Evolutionary conservation across 129 eudicot species (phyloP).

Genomic region (Chrysanthemum makinoi): DNA sequence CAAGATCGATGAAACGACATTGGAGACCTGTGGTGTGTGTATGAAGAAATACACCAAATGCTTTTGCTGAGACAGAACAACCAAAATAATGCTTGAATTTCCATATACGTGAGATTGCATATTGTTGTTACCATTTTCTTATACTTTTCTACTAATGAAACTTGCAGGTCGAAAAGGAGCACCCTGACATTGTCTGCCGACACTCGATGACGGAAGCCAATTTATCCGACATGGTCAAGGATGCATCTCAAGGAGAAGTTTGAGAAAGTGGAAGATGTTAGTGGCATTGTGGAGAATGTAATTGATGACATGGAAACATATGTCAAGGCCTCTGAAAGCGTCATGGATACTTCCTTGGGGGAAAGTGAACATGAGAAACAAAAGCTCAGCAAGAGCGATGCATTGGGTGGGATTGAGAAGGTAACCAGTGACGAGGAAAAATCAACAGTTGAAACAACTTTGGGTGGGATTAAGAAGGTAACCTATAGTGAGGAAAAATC

Average conservation of each 20-base stretch:
- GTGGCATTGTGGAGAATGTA: conserved; percentile 4
- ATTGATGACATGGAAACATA: conserved; percentile 6
- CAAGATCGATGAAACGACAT: conserved; percentile 10
- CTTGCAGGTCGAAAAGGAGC: background rate
- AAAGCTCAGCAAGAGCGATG: background rate
- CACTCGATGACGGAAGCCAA: no score
- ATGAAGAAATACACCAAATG: background rate
- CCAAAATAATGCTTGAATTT: background rate
- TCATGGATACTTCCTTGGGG: conserved; percentile 6
- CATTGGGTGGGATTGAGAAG: conserved; percentile 10
- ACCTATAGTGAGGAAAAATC: no score
- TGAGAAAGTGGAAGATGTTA: conserved; percentile 15
- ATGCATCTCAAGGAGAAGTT: conserved; percentile 14
- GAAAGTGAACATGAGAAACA: conserved; percentile 21
- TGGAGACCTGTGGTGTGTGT: conserved; percentile 4
- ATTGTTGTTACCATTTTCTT: no score
- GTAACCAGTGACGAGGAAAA: background rate
- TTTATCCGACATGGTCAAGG: background rate
- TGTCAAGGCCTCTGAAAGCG: conserved; percentile 18
- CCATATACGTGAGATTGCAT: background rate
- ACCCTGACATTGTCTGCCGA: background rate
- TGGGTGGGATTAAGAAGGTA: background rate
- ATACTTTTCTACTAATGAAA: background rate
- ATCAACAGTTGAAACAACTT: no score
- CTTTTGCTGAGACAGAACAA: background rate